Evolutionary conservation across 2,329 filamentous ascomycete genomes (phyloP).

Genomic region (Purpureocillium lavendulum): DNA sequence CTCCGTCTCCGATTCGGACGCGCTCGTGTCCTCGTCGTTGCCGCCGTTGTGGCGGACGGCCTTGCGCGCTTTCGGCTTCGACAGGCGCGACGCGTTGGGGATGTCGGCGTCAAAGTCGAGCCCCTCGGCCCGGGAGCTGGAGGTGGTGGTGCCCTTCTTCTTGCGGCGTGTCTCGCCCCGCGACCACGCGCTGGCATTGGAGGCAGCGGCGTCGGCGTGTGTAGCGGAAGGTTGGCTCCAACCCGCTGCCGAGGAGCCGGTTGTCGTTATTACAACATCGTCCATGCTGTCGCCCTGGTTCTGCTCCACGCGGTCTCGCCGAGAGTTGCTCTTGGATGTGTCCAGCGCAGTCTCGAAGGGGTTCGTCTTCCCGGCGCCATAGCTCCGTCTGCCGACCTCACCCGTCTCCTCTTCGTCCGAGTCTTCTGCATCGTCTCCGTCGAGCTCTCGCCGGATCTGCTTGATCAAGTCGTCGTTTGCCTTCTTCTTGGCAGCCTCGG

Average conservation of each 20-base stretch:
- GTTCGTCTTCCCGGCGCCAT: constrained; percentile 40
- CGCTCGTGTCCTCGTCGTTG: constrained; percentile 21
- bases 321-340: constrained; percentile 17
- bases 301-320: constrained; percentile 17
- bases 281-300: constrained; percentile 14
- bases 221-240: background rate
- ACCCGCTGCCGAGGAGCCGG: background rate
- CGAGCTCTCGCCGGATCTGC: constrained; percentile 64
- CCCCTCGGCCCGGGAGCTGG: constrained; percentile 21
- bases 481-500: constrained; percentile 68
- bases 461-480: constrained; percentile 71
- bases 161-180: constrained; percentile 27
- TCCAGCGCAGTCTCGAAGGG: constrained; percentile 21
- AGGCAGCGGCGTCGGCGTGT: constrained; percentile 12
- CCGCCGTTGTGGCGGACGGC: constrained; percentile 11
- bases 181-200: constrained; percentile 33
- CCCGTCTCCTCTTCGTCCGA: constrained; percentile 43
- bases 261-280: background rate
- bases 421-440: constrained; percentile 46
- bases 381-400: constrained; percentile 62
- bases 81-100: constrained; percentile 19
- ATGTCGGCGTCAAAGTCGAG: constrained; percentile 31
- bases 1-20: constrained; percentile 35
- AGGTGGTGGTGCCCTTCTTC: constrained; percentile 24
- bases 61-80: constrained; percentile 19